Conservation (phyloP, 169 alveolate species). For the Cyclospora cayetanensis region DNA sequence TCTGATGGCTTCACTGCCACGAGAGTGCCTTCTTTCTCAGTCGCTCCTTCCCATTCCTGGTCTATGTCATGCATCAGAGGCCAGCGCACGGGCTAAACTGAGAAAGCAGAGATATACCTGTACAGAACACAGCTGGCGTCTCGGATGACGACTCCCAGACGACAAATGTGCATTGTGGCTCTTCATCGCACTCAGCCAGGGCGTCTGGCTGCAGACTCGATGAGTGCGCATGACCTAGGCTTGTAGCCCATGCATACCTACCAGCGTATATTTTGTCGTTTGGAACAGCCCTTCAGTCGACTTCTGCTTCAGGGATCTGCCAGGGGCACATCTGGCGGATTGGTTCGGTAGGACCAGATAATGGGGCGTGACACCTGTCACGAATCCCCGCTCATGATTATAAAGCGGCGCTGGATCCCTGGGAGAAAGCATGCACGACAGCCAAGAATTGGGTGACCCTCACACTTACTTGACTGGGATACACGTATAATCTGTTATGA, state of each 20-base stretch:
- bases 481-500: neutral
- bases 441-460: neutral
- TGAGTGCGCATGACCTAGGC: neutral
- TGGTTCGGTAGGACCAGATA: neutral
- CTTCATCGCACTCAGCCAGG: neutral
- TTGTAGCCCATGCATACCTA: neutral
- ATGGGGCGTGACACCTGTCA: constrained; percentile 33
- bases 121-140: constrained; percentile 1
- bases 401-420: constrained; percentile 48
- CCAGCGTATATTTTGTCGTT: constrained; percentile 17
- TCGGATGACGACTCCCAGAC: constrained; percentile 10
- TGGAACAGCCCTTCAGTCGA: constrained; percentile 6
- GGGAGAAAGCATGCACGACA: neutral
- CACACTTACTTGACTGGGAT: neutral
- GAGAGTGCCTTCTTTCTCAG: neutral
- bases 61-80: neutral
- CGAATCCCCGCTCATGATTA: neutral
- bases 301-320: neutral
- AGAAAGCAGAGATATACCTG: neutral
- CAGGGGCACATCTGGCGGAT: neutral
- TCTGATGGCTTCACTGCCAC: constrained; percentile 42
- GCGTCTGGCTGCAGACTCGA: neutral
- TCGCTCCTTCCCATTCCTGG: constrained; percentile 1
- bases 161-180: neutral
- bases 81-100: no score